phyloP scores from a whole-genome alignment of 2,329 filamentous ascomycete species.

The Stagonosporopsis vannaccii region DNA sequence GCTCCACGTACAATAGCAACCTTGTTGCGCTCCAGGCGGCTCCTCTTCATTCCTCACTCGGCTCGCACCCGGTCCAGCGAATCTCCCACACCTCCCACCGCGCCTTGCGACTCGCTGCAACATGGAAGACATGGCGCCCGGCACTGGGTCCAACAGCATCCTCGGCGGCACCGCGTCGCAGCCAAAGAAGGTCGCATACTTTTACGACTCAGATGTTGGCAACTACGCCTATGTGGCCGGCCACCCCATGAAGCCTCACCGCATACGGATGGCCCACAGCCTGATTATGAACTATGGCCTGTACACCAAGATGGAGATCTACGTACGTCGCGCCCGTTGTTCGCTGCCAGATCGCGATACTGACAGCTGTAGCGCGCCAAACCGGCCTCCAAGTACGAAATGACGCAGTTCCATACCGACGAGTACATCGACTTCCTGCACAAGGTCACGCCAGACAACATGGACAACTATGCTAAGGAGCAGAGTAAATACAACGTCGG shows the following conservation, averaged over 20 bases:
- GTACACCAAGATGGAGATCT: slow-evolving; percentile 78
- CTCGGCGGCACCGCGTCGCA: slow-evolving; percentile 35
- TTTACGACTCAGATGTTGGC: slow-evolving; percentile 97
- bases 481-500: slow-evolving; percentile 80
- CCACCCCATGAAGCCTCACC: slow-evolving; percentile 72
- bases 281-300: slow-evolving; percentile 76
- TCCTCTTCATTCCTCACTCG: background rate
- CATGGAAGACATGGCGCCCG: slow-evolving; percentile 29
- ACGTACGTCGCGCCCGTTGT: slow-evolving; percentile 55
- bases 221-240: slow-evolving; percentile 93
- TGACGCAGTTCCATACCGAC: slow-evolving; percentile 77
- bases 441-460: slow-evolving; percentile 97
- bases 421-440: slow-evolving; percentile 76
- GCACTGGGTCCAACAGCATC: slow-evolving; percentile 18
- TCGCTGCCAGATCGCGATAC: background rate
- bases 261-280: slow-evolving; percentile 70
- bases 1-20: background rate
- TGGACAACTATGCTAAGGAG: slow-evolving; percentile 91
- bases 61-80: background rate
- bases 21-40: background rate
- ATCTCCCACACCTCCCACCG: background rate
- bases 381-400: slow-evolving; percentile 70
- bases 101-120: background rate
- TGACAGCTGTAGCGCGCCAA: slow-evolving; percentile 47
- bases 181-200: slow-evolving; percentile 89